Evolutionary conservation across 2,329 filamentous ascomycete species (phyloP).

Genomic region (Parastagonospora avenae): DNA sequence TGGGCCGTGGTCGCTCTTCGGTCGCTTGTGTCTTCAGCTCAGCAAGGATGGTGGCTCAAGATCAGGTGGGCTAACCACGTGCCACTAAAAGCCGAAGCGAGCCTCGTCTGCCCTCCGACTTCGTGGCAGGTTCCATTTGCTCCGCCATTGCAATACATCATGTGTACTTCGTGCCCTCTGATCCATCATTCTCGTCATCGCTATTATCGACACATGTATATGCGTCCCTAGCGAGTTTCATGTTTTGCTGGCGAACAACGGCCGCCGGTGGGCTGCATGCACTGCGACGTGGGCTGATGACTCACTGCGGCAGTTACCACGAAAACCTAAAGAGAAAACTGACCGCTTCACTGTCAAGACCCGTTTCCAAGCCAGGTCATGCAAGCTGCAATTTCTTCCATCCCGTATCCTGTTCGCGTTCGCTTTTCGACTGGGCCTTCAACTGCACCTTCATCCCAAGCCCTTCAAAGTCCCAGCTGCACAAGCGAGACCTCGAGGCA

Average conservation of each 20-base stretch:
- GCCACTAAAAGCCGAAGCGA: conserved; percentile 24
- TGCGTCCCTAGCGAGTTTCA: conserved; percentile 36
- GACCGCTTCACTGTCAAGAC: background rate
- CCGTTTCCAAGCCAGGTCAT: conserved; percentile 1
- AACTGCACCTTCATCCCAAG: conserved; percentile 24
- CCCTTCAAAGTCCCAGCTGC: conserved; percentile 22
- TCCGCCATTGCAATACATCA: conserved; percentile 1
- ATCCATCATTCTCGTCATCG: background rate
- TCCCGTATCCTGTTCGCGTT: background rate
- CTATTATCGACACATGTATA: conserved; percentile 20
- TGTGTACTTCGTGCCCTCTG: background rate
- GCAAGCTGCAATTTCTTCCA: conserved; percentile 16
- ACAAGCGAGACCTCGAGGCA: conserved; percentile 12
- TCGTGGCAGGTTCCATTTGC: background rate
- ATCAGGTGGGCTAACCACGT: conserved; percentile 18
- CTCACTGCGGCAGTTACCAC: conserved; percentile 28
- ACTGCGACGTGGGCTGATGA: conserved; percentile 41
- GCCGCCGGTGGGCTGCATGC: conserved; percentile 29
- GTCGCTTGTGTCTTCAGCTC: conserved; percentile 32
- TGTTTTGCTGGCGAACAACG: conserved; percentile 25
- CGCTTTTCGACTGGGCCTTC: background rate
- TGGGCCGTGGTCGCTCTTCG: too few species aligned
- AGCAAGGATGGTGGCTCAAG: conserved; percentile 27
- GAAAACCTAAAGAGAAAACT: conserved; percentile 9
- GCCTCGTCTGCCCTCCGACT: conserved; percentile 1